Conservation (phyloP, 208 protist species). For the Trypanosoma rangeli region DNA sequence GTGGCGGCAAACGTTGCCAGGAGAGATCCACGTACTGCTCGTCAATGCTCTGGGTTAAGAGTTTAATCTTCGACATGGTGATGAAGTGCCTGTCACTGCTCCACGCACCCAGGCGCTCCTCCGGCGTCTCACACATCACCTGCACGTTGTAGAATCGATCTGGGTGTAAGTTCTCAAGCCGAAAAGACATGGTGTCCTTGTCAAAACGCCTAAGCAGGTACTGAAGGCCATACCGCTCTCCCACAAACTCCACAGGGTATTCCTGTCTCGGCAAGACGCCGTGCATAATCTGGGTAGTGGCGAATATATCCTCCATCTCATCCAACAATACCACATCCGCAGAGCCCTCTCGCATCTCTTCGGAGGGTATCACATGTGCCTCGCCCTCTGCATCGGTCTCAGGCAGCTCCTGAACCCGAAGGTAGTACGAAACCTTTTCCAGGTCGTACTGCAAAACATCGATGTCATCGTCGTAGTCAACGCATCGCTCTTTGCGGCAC, state of each 20-base stretch:
- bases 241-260: conserved; percentile 30
- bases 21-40: conserved; percentile 69
- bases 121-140: conserved; percentile 79
- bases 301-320: conserved; percentile 34
- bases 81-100: conserved; percentile 62
- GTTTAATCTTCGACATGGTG: conserved; percentile 64
- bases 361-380: neutral
- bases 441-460: conserved; percentile 78
- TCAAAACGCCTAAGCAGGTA: conserved; percentile 28
- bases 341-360: conserved; percentile 2
- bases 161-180: conserved; percentile 43
- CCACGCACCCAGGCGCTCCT: conserved; percentile 80
- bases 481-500: conserved; percentile 48
- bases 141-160: conserved; percentile 79
- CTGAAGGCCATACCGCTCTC: conserved; percentile 28
- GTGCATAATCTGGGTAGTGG: neutral
- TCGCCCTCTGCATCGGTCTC: conserved; percentile 27
- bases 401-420: conserved; percentile 68
- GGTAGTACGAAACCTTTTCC: conserved; percentile 69
- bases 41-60: conserved; percentile 50
- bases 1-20: conserved; percentile 52
- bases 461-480: conserved; percentile 88
- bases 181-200: conserved; percentile 14
- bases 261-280: conserved; percentile 20
- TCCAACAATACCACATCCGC: neutral